These are phyloP conservation scores for Xylaria polymorpha DNA, from an alignment of 2,329 filamentous ascomycete species.

Conservation along the genomic window DNA sequence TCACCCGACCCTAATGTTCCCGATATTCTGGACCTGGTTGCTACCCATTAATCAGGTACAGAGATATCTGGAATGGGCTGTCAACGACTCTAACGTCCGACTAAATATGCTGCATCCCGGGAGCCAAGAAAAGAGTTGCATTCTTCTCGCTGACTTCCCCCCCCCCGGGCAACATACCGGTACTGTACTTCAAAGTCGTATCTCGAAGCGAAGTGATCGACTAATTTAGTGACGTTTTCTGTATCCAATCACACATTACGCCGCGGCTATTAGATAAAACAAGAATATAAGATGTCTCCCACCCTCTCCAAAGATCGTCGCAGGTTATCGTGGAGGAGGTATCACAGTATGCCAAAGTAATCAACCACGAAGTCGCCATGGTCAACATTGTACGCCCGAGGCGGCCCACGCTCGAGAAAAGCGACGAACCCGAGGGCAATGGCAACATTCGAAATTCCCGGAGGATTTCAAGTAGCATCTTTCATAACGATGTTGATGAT, in stretches of 20 bases:
- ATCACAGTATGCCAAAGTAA: not conserved
- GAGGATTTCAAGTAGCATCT: slow-evolving; percentile 3
- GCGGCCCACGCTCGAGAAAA: slow-evolving; percentile 19
- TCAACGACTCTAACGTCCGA: not conserved
- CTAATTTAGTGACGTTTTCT: not conserved
- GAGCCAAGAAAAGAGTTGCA: not conserved
- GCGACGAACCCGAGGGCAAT: not conserved
- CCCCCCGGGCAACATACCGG: too few species aligned
- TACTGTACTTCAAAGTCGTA: not conserved
- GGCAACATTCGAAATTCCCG: not conserved
- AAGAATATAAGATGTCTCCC: not conserved
- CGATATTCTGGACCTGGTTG: not conserved
- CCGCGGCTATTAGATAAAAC: slow-evolving; percentile 1
- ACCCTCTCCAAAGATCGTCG: not conserved
- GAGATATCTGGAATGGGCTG: too few species aligned
- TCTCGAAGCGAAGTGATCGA: slow-evolving; percentile 3
- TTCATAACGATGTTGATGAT: not conserved
- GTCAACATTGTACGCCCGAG: slow-evolving; percentile 30
- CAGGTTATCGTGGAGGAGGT: not conserved
- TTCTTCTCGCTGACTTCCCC: not conserved
- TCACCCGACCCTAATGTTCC: not conserved
- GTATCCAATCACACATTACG: slow-evolving; percentile 12
- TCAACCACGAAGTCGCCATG: slow-evolving; percentile 17
- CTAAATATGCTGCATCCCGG: not conserved
- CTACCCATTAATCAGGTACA: too few species aligned